phyloP scores from a whole-genome alignment of 2,329 filamentous ascomycete genomes.

The Colletotrichum kahawae region DNA sequence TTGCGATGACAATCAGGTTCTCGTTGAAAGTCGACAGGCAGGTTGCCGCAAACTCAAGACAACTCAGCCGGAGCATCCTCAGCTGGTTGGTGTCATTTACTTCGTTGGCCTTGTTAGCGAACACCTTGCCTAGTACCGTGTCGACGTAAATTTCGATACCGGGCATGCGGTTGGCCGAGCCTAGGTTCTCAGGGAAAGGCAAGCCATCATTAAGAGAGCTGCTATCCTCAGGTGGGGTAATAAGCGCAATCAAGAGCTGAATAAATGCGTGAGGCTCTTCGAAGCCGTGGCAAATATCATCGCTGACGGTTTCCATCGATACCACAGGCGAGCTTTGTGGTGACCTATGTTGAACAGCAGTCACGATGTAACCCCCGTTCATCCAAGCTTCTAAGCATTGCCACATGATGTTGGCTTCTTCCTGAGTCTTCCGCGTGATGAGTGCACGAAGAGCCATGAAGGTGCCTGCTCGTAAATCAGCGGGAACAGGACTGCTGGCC shows the following conservation, averaged over 20 bases:
- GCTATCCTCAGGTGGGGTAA: constrained; percentile 68
- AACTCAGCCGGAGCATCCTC: constrained; percentile 76
- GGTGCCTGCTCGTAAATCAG: constrained; percentile 80
- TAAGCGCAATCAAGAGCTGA: constrained; percentile 73
- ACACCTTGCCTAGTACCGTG: constrained; percentile 82
- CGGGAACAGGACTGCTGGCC: constrained; percentile 76
- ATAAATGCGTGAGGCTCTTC: constrained; percentile 89
- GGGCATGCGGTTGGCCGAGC: constrained; percentile 73
- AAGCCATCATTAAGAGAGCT: constrained; percentile 73
- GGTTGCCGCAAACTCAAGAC: constrained; percentile 80
- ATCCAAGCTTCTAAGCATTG: constrained; percentile 80
- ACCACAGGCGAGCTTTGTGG: constrained; percentile 33
- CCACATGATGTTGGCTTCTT: constrained; percentile 80
- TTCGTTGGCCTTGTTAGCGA: constrained; percentile 70
- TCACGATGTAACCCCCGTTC: constrained; percentile 57
- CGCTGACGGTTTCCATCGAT: constrained; percentile 71
- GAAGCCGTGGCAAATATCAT: constrained; percentile 77
- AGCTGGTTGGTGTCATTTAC: constrained; percentile 71
- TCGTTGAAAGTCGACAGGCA: constrained; percentile 93
- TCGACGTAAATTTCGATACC: constrained; percentile 95
- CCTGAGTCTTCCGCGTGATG: constrained; percentile 73
- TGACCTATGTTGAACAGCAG: constrained; percentile 31
- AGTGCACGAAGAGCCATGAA: constrained; percentile 81
- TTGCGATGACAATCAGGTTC: constrained; percentile 84
- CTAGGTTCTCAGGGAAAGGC: constrained; percentile 86